Conservation (phyloP, 148 eudicot genomes). For the Chenopodium album region DNA sequence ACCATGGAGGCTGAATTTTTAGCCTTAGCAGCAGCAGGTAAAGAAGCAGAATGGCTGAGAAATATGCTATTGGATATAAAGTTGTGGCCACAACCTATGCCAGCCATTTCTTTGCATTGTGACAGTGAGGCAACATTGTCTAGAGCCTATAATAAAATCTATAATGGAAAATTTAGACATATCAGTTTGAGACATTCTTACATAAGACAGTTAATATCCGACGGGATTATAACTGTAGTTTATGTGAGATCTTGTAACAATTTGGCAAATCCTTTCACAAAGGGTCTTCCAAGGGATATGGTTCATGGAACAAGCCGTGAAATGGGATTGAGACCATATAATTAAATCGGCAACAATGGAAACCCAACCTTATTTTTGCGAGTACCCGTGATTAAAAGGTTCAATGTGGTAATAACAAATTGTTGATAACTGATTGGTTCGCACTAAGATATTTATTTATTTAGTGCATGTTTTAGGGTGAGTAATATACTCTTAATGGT, state of each 20-base stretch:
- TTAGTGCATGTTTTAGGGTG: too few relatives aligned
- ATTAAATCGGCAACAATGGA: too few relatives aligned
- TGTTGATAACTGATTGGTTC: too few relatives aligned
- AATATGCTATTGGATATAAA: slow-evolving; percentile 7
- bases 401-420: too few relatives aligned
- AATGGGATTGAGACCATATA: neutral
- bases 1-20: too few relatives aligned
- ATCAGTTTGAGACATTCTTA: slow-evolving; percentile 25
- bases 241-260: slow-evolving; percentile 10
- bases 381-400: too few relatives aligned
- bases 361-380: too few relatives aligned
- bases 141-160: slow-evolving; percentile 13
- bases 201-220: neutral
- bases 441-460: too few relatives aligned
- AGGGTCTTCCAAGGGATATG: neutral
- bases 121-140: slow-evolving; percentile 16
- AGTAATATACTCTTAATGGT: too few relatives aligned
- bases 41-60: neutral
- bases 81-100: slow-evolving; percentile 13
- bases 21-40: too few relatives aligned
- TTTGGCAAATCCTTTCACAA: neutral
- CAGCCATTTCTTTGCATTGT: slow-evolving; percentile 12
- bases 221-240: slow-evolving; percentile 15
- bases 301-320: neutral
- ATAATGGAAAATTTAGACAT: slow-evolving; percentile 15